Evolutionary conservation across 345 rosid genomes (phyloP).

Genomic region (Pelargonium nanum): DNA sequence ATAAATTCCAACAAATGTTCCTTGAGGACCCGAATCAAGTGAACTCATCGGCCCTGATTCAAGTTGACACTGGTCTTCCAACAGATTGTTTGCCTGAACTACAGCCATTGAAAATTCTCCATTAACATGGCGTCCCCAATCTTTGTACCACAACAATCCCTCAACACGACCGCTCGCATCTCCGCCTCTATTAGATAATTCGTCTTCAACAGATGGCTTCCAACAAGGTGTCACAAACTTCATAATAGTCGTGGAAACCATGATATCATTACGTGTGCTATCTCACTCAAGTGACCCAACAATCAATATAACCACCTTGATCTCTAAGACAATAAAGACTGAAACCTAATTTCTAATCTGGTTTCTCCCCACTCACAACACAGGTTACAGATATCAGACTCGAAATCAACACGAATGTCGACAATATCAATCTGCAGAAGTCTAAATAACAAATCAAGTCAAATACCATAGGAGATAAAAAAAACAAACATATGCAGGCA

Average conservation of each 20-base stretch:
- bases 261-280: conserved; percentile 47
- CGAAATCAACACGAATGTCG: conserved; percentile 42
- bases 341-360: conserved; percentile 24
- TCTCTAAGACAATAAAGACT: conserved; percentile 17
- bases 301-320: conserved; percentile 35
- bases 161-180: conserved; percentile 51
- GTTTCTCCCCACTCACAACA: conserved; percentile 34
- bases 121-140: conserved; percentile 47
- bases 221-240: conserved; percentile 76
- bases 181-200: conserved; percentile 46
- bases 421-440: conserved; percentile 35
- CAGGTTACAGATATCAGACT: conserved; percentile 50
- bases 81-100: conserved; percentile 66
- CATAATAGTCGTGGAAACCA: conserved; percentile 64
- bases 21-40: conserved; percentile 66
- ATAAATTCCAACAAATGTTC: conserved; percentile 92
- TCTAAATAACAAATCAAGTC: neutral
- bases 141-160: conserved; percentile 87
- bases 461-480: neutral
- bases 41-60: conserved; percentile 91
- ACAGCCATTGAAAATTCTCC: conserved; percentile 97
- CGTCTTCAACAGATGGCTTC: conserved; percentile 71
- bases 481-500: neutral
- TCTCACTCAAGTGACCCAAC: conserved; percentile 55
- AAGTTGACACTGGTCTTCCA: conserved; percentile 85